Base-by-base conservation (phyloP, 2,329 filamentous ascomycete species). In the Camillea tinctor region DNA sequence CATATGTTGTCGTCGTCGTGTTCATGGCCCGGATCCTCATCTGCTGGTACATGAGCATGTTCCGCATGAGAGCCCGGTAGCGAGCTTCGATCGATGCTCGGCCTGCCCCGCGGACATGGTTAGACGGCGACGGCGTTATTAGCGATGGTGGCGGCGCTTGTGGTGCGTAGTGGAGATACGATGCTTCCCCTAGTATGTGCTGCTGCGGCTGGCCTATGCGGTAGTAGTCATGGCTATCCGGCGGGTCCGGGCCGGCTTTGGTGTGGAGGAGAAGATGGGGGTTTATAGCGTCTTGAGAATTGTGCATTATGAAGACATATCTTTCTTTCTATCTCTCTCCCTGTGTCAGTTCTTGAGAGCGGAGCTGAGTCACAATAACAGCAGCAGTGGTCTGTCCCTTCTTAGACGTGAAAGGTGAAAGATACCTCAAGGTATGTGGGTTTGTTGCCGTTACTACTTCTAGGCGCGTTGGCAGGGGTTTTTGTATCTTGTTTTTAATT, bases 31-130 rank as follows among this genome's bases (percentile, higher is more conserved):
- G 57, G 26, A 60, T 58, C 50, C 63, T 56, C 60, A 61, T 54
- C 44, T 66, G 64, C 55, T 68, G 62, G 58, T 62, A 66, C 54
- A 63, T 60, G 55, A 66, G 56, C 66, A 68, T 66, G 50, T 64
- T 66, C 22, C 60, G 58, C 66, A 68, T 68, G n/a, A 68, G 55
- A n/a, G 66, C 64, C 56, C 64, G 67, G 55, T 68, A 68, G 58
- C 64, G 66, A 8, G 66, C 63, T 55, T 64, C 63, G 19, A 66
- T 57, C n/a, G 65, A 64, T 55, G 66, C 63, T 55, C 62, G 59
- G 21, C 63, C 21, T 24, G 24, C 11, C 51, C 13, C 20, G 19
- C 11, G 11, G 20, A 5, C 22, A 21, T 51, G 1, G 19, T n/a
- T 15, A 19, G 20, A 15, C 50, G 19, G 36, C 13, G 58, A 53